A percentile compares a stretch with the other conserved stretches of the same genome.
These are phyloP conservation scores for Daldinia vernicosa DNA, from an alignment of 495 filamentous ascomycete species.

Conservation along the genomic window DNA sequence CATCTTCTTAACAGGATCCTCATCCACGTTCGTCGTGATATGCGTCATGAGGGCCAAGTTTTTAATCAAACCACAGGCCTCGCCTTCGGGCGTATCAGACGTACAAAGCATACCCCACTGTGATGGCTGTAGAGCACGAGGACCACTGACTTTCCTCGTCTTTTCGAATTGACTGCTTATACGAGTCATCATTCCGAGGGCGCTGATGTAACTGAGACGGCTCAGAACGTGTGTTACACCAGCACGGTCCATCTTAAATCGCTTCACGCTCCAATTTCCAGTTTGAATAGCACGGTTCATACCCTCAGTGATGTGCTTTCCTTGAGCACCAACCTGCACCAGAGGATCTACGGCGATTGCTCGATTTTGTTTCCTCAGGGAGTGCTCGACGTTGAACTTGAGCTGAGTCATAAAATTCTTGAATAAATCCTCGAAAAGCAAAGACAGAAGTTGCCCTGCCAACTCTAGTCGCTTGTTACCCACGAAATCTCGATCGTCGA, in stretches of 20 bases:
- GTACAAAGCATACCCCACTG: conserved; percentile 98
- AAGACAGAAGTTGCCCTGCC: conserved; percentile 91
- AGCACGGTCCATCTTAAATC: conserved; percentile 97
- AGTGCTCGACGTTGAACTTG: conserved; percentile 91
- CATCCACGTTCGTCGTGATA: conserved; percentile 94
- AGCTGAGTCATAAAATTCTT: conserved; percentile 89
- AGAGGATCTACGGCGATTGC: conserved; percentile 87
- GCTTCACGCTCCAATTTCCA: conserved; percentile 96
- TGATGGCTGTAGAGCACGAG: conserved; percentile 93
- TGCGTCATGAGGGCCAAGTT: conserved; percentile 99
- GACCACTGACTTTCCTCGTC: conserved; percentile 93
- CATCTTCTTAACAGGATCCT: conserved; percentile 82
- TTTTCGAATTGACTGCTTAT: conserved; percentile 99
- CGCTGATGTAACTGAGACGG: conserved; percentile 93
- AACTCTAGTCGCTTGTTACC: conserved; percentile 96
- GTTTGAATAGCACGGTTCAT: conserved; percentile 95
- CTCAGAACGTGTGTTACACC: conserved; percentile 97
- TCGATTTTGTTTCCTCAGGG: conserved; percentile 86
- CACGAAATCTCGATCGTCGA: conserved; percentile 97
- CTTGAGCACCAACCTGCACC: conserved; percentile 76
- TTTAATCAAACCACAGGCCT: conserved; percentile 97
- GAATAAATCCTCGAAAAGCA: conserved; percentile 97
- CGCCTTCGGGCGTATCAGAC: conserved; percentile 97
- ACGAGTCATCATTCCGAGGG: conserved; percentile 99
- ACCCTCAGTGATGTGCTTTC: conserved; percentile 83